Evolutionary conservation across 2,329 filamentous ascomycete species (phyloP), one percentile per base, ranked within the genome.

Genomic region (Phialocephala sp.): DNA sequence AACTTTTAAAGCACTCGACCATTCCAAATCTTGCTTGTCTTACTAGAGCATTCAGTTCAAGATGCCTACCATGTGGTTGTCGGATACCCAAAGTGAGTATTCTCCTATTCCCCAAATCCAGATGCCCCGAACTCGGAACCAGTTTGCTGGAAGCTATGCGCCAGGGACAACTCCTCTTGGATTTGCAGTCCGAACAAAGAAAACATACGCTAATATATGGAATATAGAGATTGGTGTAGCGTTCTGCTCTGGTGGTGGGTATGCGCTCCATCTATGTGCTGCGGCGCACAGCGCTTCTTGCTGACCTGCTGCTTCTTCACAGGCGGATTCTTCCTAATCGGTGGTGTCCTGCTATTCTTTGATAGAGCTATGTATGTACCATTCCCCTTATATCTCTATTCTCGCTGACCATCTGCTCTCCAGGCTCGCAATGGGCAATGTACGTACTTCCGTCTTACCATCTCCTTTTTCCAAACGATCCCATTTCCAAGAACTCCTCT

Each of bases 241-340:
- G 78, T 99, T 99, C 84, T 98, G 95, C 86, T 95, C 93, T 76
- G 94, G 93, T 76, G 94, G 94, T 97, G 90, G 73, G 91, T 90
- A 79, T 45, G 37, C 35, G 35, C 62, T 52, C 43, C 47, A 73
- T 68, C 66, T 36, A 64, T 59, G 35, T 62, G 64, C 47, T 62
- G 32, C 60, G 58, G 66, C 61, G 62, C 59, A 71, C 24, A 60
- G 50, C 45, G 45, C 37, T 52, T 62, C 24, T 36, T 57, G 54
- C 67, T 71, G 54, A 72, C 39, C 18, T 55, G 15, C 24, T 63
- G 22, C 41, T 22, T 58, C 62, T 66, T n/a, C 50, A 64, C 77
- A 97, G 94, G 94, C 79, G 93, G 91, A 72, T 90, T 98, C 83
- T 99, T 99, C 84, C 87, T 99, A 64, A 87, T 97, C 77, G 92